Percentiles rank a stretch among this genome's conserved stretches.
Evolutionary conservation across 2,329 filamentous ascomycete genomes (phyloP).

Genomic region (Tolypocladium nubicola): DNA sequence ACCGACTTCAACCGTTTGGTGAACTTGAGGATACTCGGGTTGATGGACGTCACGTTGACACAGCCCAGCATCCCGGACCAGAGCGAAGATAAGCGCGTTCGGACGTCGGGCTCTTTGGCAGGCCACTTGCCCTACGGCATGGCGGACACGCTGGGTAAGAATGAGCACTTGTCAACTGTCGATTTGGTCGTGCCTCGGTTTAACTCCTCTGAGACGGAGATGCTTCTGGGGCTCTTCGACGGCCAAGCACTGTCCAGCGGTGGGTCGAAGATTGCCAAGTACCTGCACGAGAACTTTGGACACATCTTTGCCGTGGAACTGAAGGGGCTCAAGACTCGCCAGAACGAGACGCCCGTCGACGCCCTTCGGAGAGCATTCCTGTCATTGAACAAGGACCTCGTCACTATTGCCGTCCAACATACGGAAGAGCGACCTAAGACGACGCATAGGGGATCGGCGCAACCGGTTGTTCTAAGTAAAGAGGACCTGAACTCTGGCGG

Average conservation of each 20-base stretch:
- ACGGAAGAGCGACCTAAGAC: conserved; percentile 61
- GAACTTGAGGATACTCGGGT: conserved; percentile 76
- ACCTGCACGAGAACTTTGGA: conserved; percentile 90
- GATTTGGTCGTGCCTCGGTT: conserved; percentile 92
- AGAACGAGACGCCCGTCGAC: conserved; percentile 67
- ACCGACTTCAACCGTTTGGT: conserved; percentile 82
- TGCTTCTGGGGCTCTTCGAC: conserved; percentile 89
- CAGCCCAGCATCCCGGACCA: conserved; percentile 90
- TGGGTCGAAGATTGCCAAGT: conserved; percentile 94
- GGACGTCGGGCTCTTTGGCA: conserved; percentile 91
- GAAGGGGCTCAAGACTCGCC: conserved; percentile 55
- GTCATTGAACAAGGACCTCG: conserved; percentile 85
- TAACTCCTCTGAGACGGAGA: conserved; percentile 81
- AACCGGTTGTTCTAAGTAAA: conserved; percentile 69
- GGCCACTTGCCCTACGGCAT: conserved; percentile 91
- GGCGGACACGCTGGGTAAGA: conserved; percentile 87
- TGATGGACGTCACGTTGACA: conserved; percentile 97
- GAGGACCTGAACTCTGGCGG: conserved; percentile 86
- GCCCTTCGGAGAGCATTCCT: conserved; percentile 81
- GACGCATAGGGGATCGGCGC: conserved; percentile 59
- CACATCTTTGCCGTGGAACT: conserved; percentile 75
- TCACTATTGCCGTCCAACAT: conserved; percentile 70
- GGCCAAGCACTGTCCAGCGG: conserved; percentile 81
- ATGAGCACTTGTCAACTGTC: conserved; percentile 90
- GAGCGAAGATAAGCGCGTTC: conserved; percentile 85